Evolutionary conservation across 148 eudicot genomes (phyloP).

Genomic region (Tetragonia tetragonoides): DNA sequence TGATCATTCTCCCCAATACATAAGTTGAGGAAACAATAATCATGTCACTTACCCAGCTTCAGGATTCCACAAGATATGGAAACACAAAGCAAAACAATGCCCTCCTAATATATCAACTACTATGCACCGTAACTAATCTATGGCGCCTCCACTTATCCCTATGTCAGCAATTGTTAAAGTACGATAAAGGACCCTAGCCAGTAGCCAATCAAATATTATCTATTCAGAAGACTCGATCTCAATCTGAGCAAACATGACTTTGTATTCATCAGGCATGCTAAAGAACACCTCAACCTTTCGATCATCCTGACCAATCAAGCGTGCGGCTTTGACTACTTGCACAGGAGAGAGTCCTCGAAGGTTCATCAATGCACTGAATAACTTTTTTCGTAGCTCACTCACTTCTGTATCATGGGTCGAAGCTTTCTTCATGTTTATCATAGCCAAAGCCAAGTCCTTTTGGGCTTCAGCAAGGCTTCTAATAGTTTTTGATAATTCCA

Average conservation of each 20-base stretch:
- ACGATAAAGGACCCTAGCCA: not conserved
- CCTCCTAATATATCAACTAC: not conserved
- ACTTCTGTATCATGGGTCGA: conserved; percentile 13
- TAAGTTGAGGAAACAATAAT: not conserved
- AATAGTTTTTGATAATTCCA: conserved; percentile 13
- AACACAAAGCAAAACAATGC: not conserved
- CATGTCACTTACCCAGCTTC: not conserved
- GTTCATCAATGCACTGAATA: conserved; percentile 20
- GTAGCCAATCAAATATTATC: not conserved
- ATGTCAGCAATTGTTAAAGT: not conserved
- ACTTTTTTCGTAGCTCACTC: conserved; percentile 19
- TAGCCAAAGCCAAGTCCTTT: conserved; percentile 16
- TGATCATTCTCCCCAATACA: not conserved
- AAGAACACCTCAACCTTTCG: conserved; percentile 21
- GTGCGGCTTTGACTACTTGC: conserved; percentile 18
- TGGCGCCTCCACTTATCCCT: not conserved
- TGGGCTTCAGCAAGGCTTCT: conserved; percentile 29
- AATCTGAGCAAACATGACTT: conserved; percentile 15
- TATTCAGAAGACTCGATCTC: not conserved
- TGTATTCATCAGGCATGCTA: conserved; percentile 25
- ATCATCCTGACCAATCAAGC: conserved; percentile 21
- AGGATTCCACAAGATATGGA: not conserved
- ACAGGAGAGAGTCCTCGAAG: conserved; percentile 19
- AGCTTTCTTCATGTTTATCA: conserved; percentile 20
- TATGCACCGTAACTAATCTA: not conserved